Conservation (phyloP, 2,329 filamentous ascomycete species). For the Calonectria multiphialidica region DNA sequence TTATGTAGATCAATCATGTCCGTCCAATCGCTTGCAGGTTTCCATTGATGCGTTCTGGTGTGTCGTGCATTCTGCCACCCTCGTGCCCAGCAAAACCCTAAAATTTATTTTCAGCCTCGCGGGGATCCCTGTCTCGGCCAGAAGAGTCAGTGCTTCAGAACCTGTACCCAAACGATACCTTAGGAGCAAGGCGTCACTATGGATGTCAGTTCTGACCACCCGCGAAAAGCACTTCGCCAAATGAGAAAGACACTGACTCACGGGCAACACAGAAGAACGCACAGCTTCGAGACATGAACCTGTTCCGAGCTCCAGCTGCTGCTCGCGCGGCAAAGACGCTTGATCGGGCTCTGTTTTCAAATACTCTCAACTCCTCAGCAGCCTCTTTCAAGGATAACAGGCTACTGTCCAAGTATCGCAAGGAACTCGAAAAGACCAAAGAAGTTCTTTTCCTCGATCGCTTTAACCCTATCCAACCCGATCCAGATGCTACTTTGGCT, state of each 20-base stretch:
- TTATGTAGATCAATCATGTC: too few relatives aligned
- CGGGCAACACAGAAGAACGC: slow-evolving; percentile 40
- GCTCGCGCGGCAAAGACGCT: slow-evolving; percentile 82
- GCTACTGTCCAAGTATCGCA: slow-evolving; percentile 79
- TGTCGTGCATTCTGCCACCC: too few relatives aligned
- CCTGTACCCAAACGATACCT: slow-evolving; percentile 33
- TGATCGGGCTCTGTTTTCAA: slow-evolving; percentile 86
- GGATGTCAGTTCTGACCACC: slow-evolving; percentile 45
- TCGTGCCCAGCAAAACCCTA: slow-evolving; percentile 35
- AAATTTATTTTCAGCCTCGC: slow-evolving; percentile 36
- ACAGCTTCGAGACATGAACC: slow-evolving; percentile 59
- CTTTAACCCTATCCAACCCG: slow-evolving; percentile 71
- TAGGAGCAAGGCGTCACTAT: slow-evolving; percentile 42
- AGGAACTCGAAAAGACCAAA: slow-evolving; percentile 71
- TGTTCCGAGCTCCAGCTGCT: slow-evolving; percentile 80
- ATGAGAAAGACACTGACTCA: slow-evolving; percentile 12
- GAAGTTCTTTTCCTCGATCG: slow-evolving; percentile 76
- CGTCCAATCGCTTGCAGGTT: too few relatives aligned
- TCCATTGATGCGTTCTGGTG: too few relatives aligned
- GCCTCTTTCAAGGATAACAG: slow-evolving; percentile 82
- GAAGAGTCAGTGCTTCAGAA: slow-evolving; percentile 37
- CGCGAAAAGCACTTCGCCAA: not conserved
- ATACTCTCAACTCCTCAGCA: slow-evolving; percentile 80
- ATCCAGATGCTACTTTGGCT: slow-evolving; percentile 69
- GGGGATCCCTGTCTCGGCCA: slow-evolving; percentile 25